Evolutionary conservation across 1,284 basidiomycete genomes (phyloP).

Genomic region (Ceratobasidium sp.): DNA sequence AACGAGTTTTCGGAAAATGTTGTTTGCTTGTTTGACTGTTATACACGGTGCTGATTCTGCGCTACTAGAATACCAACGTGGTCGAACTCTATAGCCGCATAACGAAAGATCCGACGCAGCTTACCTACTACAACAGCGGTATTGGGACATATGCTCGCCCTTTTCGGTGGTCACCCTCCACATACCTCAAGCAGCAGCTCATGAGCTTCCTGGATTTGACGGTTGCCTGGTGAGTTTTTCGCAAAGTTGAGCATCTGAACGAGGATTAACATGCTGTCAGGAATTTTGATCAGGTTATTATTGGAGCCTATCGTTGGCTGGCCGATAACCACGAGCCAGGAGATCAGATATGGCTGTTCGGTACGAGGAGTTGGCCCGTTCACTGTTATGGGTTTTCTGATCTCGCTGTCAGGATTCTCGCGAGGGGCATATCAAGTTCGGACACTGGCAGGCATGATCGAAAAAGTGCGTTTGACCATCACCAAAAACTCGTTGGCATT

Average conservation of each 20-base stretch:
- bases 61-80: neutral
- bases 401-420: slow-evolving; percentile 59
- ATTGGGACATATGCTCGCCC: slow-evolving; percentile 47
- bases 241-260: too few species aligned
- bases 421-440: slow-evolving; percentile 65
- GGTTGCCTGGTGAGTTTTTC: slow-evolving; percentile 12
- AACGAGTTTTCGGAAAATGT: slow-evolving; percentile 27
- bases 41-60: neutral
- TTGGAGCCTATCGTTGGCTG: too few species aligned
- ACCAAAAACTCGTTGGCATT: neutral
- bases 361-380: neutral
- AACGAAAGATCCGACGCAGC: neutral
- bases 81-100: slow-evolving; percentile 13
- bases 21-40: neutral
- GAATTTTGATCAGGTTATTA: too few species aligned
- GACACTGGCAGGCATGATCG: slow-evolving; percentile 61
- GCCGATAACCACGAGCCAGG: slow-evolving; percentile 11
- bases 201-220: too few species aligned
- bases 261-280: too few species aligned
- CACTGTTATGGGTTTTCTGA: neutral
- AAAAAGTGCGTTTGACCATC: slow-evolving; percentile 54
- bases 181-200: too few species aligned
- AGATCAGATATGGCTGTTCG: slow-evolving; percentile 47
- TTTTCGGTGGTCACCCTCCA: neutral
- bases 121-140: slow-evolving; percentile 48